A percentile compares a stretch with the other conserved stretches of the same genome.
Evolutionary conservation across 148 eudicot genomes (phyloP).

Genomic region (Cornus suecica): DNA sequence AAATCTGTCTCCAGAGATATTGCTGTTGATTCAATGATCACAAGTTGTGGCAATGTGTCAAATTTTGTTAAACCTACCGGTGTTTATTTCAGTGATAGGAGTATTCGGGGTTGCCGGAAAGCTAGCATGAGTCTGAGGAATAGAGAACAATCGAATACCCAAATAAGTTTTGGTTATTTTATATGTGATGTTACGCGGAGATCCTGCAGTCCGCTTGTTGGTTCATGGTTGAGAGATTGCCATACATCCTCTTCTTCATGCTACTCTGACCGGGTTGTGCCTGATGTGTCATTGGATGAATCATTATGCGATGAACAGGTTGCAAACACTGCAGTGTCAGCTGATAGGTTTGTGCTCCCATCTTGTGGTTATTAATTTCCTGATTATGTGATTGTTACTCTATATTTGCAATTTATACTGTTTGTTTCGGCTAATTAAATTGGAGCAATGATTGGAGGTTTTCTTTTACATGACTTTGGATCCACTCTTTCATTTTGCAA

Average conservation of each 20-base stretch:
- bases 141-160: conserved; percentile 20
- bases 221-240: conserved; percentile 20
- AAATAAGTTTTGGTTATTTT: conserved; percentile 13
- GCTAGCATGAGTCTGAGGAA: conserved; percentile 50
- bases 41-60: conserved; percentile 38
- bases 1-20: conserved; percentile 56
- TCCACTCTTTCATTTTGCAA: not conserved
- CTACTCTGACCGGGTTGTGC: conserved; percentile 36
- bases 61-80: conserved; percentile 38
- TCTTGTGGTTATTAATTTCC: conserved; percentile 10
- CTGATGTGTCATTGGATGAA: conserved; percentile 33
- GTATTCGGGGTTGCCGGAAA: conserved; percentile 28
- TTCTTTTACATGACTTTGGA: not conserved
- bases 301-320: conserved; percentile 28
- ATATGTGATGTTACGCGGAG: conserved; percentile 18
- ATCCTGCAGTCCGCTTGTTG: conserved; percentile 25
- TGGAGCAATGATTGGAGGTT: too few species aligned
- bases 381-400: not conserved
- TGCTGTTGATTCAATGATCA: conserved; percentile 38
- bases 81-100: conserved; percentile 50
- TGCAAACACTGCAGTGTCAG: conserved; percentile 27
- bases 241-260: conserved; percentile 27
- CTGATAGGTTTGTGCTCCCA: conserved; percentile 29
- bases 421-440: not conserved
- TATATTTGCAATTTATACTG: not conserved